Conservation (phyloP, 345 rosid species). For the Nephelium lappaceum region DNA sequence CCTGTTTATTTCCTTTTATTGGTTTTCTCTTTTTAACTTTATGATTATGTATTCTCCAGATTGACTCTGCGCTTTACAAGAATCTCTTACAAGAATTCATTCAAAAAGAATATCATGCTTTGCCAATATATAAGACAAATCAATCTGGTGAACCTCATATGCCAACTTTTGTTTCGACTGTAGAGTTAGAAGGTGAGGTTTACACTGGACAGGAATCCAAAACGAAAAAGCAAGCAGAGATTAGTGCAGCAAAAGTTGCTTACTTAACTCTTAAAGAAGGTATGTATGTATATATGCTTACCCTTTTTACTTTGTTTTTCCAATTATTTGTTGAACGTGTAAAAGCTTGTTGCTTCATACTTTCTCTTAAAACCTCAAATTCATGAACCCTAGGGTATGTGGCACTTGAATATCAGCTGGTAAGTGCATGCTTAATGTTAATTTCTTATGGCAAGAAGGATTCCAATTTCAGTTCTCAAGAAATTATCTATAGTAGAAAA, state of each 20-base stretch:
- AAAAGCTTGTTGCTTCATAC: neutral
- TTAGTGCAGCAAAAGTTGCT: constrained; percentile 74
- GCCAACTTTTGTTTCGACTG: constrained; percentile 50
- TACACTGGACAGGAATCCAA: constrained; percentile 53
- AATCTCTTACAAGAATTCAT: constrained; percentile 62
- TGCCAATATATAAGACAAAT: constrained; percentile 52
- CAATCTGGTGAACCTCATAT: constrained; percentile 52
- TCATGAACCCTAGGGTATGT: neutral
- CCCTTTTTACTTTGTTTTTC: neutral
- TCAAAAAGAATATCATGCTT: constrained; percentile 40
- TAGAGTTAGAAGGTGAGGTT: constrained; percentile 40
- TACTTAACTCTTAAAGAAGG: constrained; percentile 40
- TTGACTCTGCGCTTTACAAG: constrained; percentile 48
- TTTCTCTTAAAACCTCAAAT: neutral
- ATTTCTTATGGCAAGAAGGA: too few relatives aligned
- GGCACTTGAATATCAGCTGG: too few relatives aligned
- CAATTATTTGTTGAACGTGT: neutral
- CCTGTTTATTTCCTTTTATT: neutral
- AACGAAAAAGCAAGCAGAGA: constrained; percentile 66
- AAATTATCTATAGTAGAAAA: too few relatives aligned
- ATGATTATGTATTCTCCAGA: constrained; percentile 32
- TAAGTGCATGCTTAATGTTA: too few relatives aligned
- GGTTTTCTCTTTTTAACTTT: neutral
- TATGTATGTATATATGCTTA: constrained; percentile 21
- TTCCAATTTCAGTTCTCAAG: too few relatives aligned